Evolutionary conservation across 78 protist genomes (phyloP), one percentile per base, ranked within the genome.

Genomic region (Dictyostelium purpureum): DNA sequence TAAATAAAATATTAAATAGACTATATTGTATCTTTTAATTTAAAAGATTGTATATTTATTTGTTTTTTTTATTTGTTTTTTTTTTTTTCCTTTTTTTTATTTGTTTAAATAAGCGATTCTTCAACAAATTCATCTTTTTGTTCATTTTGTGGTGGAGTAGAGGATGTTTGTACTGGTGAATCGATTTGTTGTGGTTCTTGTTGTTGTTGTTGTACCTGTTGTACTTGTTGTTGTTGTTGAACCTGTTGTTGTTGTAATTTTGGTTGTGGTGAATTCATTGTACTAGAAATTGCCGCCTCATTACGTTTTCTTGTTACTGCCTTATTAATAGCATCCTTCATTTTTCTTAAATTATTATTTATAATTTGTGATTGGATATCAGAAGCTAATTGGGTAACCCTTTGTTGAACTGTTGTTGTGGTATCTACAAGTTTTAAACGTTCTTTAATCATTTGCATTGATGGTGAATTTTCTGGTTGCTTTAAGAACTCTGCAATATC

Each of bases 331-430:
- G 70, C 76, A 73, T 85, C 92, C 33, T 74, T 85, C 82, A 85
- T 73, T 66, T 85, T 85, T 73, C 92, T 73, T 4, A 85, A 31
- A 61, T 85, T 85, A 33, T 85, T 85, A 40, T 85, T 70, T 42
- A 85, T 85, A 67, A 85, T 85, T 61, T 85, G 92, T 24, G 92
- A 70, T 73, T 85, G 92, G 59, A 85, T 85, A 21, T 85, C 92
- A 18, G 92, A 70, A 19, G 92, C 92, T 28, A 85, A 35, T 59
- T 85, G 92, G 31, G 92, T 85, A 0, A 85, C 82, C 59, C 92
- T 37, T 45, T 85, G 83, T 73, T 85, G 92, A 14, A 85, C 82
- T 0, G 92, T 85, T 21, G 77, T 52, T 2, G 80, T 69, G 1
- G 77, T 40, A 52, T 59, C 80, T 11, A 35, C 80, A 2, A 85